Evolutionary conservation across 2,329 filamentous ascomycete species (phyloP).

Genomic region (Ophiosphaerella narmari): DNA sequence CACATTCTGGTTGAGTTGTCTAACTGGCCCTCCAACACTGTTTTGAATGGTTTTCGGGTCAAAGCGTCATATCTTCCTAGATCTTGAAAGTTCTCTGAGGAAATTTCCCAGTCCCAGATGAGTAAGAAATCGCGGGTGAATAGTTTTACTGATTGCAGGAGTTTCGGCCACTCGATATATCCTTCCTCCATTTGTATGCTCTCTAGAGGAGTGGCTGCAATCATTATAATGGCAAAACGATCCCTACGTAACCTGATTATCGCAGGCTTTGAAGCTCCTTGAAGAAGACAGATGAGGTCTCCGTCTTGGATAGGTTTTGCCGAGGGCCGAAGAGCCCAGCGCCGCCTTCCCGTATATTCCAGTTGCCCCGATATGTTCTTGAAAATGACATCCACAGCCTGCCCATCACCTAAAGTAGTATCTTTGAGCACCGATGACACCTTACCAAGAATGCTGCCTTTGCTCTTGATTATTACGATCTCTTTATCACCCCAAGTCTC

Average conservation of each 20-base stretch:
- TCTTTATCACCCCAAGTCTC: neutral
- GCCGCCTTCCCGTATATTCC: neutral
- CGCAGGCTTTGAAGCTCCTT: conserved; percentile 10
- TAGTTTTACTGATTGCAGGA: conserved; percentile 2
- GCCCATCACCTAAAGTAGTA: conserved; percentile 2
- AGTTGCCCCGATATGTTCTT: neutral
- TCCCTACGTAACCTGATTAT: conserved; percentile 11
- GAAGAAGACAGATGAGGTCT: neutral
- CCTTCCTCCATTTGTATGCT: neutral
- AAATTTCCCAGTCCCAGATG: neutral
- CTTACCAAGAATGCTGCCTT: neutral
- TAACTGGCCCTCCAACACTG: neutral
- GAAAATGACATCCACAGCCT: conserved; percentile 4
- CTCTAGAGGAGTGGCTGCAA: neutral
- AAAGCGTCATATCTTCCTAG: conserved; percentile 1
- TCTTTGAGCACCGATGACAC: neutral
- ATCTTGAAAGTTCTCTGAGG: neutral
- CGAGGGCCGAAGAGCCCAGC: conserved; percentile 7
- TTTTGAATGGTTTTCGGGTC: neutral
- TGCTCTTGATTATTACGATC: too few species aligned
- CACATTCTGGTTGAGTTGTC: conserved; percentile 7
- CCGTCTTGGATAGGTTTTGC: conserved; percentile 3
- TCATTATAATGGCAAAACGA: conserved; percentile 9
- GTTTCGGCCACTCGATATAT: conserved; percentile 2
- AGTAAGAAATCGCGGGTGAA: conserved; percentile 1